Percentiles rank a stretch among this genome's conserved stretches.
Evolutionary conservation across 2,329 filamentous ascomycete genomes (phyloP).

Genomic region (Xylariaceae sp.): DNA sequence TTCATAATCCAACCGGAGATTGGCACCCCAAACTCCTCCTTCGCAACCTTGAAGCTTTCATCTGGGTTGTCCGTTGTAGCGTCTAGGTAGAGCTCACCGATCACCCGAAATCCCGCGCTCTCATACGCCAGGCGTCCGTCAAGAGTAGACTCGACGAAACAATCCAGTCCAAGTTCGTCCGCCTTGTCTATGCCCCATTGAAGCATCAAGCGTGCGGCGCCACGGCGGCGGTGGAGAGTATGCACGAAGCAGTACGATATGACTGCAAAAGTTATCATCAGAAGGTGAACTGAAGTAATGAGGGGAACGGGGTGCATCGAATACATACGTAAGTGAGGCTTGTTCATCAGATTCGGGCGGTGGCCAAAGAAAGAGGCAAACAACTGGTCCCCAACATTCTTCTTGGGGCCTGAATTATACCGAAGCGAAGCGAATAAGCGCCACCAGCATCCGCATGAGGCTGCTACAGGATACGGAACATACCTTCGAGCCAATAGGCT

Average conservation of each 20-base stretch:
- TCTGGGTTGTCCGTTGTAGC: neutral
- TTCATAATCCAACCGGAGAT: slow-evolving; percentile 4
- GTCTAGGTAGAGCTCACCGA: neutral
- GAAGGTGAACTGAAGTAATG: neutral
- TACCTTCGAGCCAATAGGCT: slow-evolving; percentile 28
- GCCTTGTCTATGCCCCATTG: slow-evolving; percentile 19
- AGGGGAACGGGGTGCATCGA: neutral
- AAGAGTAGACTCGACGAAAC: slow-evolving; percentile 25
- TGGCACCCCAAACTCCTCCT: neutral
- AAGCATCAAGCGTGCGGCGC: slow-evolving; percentile 25
- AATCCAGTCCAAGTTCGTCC: slow-evolving; percentile 18
- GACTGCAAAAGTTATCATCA: neutral
- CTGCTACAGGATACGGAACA: neutral
- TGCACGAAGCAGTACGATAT: slow-evolving; percentile 23
- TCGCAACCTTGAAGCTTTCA: neutral
- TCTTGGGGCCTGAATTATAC: slow-evolving; percentile 16
- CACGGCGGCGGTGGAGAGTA: slow-evolving; percentile 21
- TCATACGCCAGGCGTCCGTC: slow-evolving; percentile 21
- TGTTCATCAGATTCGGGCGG: slow-evolving; percentile 23
- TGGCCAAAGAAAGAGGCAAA: slow-evolving; percentile 11
- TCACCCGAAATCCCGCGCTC: slow-evolving; percentile 36
- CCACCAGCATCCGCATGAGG: neutral
- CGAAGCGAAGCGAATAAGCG: neutral
- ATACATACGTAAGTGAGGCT: slow-evolving; percentile 27
- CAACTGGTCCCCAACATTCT: slow-evolving; percentile 26